Percentiles rank a stretch among this genome's conserved stretches.
Conservation (phyloP, 768 basidiomycete genomes). For the Pisolithus tinctorius region DNA sequence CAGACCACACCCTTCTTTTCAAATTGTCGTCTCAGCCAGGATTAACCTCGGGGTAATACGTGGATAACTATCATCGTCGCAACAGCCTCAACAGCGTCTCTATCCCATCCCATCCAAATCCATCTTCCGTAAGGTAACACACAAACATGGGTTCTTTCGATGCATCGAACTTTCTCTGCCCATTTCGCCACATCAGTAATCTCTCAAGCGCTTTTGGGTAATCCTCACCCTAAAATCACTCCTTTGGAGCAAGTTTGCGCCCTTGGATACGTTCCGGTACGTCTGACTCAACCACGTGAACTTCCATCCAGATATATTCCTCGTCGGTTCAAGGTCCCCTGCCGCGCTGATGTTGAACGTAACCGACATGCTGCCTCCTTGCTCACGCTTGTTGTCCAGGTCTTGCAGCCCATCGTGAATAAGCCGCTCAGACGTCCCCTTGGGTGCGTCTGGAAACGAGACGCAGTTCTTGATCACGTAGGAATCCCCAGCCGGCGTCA, state of each 20-base stretch:
- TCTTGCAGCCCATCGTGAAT: conserved; percentile 42
- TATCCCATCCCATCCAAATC: conserved; percentile 41
- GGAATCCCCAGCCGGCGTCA: conserved; percentile 39
- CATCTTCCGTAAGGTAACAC: conserved; percentile 40
- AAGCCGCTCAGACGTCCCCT: conserved; percentile 47
- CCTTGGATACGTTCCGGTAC: conserved; percentile 34
- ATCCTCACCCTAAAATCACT: conserved; percentile 39
- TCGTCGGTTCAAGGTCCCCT: conserved; percentile 30
- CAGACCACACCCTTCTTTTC: neutral
- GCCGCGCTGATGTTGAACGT: conserved; percentile 47
- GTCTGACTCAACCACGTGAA: conserved; percentile 38
- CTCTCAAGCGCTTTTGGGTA: neutral
- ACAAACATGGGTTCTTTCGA: conserved; percentile 40
- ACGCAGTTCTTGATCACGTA: conserved; percentile 54
- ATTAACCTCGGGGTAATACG: neutral
- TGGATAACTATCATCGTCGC: conserved; percentile 7
- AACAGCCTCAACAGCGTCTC: conserved; percentile 36
- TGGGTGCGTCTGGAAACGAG: conserved; percentile 46
- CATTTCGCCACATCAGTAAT: neutral
- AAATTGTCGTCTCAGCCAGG: neutral
- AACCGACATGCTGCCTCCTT: conserved; percentile 23
- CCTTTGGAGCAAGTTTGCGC: conserved; percentile 34
- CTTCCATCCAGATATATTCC: conserved; percentile 43
- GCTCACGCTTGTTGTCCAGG: conserved; percentile 27
- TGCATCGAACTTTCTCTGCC: conserved; percentile 41